Conservation (phyloP, 2,329 filamentous ascomycete species). For the Hypoxylon sp. region DNA sequence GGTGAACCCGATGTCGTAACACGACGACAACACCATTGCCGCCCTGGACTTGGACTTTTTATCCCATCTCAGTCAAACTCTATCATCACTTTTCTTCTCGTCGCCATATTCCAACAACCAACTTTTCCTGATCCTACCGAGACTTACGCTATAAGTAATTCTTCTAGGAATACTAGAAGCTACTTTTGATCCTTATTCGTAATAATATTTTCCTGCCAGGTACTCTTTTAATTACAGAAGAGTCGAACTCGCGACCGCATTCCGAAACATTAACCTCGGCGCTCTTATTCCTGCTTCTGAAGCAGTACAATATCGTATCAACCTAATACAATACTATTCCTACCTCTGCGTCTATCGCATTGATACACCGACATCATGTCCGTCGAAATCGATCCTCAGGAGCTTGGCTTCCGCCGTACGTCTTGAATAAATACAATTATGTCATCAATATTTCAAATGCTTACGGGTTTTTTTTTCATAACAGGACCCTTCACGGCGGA, state of each 20-base stretch:
- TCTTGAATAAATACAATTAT: constrained; percentile 40
- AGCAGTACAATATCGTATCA: constrained; percentile 1
- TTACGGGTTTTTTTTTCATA: constrained; percentile 27
- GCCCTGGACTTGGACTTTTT: constrained; percentile 33
- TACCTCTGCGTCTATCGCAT: constrained; percentile 19
- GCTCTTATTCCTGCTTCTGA: constrained; percentile 3
- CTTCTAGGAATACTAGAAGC: constrained; percentile 11
- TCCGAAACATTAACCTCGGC: constrained; percentile 8
- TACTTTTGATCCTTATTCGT: constrained; percentile 10
- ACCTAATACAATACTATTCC: background rate
- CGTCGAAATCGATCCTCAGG: constrained; percentile 88
- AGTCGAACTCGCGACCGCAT: constrained; percentile 24
- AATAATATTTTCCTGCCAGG: constrained; percentile 13
- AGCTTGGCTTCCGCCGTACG: constrained; percentile 94
- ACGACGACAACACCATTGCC: constrained; percentile 38
- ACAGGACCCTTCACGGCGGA: constrained; percentile 73
- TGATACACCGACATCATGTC: constrained; percentile 72
- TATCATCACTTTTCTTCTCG: constrained; percentile 31
- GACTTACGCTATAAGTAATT: background rate
- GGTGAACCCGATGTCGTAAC: constrained; percentile 34
- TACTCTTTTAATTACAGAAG: constrained; percentile 3
- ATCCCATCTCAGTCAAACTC: constrained; percentile 27
- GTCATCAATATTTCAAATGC: constrained; percentile 17
- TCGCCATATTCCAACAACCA: constrained; percentile 10
- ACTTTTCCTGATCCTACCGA: constrained; percentile 19